Percentiles rank a stretch among this genome's conserved stretches.
phyloP scores from a whole-genome alignment of 306 rosid genomes.

The Morella rubra region DNA sequence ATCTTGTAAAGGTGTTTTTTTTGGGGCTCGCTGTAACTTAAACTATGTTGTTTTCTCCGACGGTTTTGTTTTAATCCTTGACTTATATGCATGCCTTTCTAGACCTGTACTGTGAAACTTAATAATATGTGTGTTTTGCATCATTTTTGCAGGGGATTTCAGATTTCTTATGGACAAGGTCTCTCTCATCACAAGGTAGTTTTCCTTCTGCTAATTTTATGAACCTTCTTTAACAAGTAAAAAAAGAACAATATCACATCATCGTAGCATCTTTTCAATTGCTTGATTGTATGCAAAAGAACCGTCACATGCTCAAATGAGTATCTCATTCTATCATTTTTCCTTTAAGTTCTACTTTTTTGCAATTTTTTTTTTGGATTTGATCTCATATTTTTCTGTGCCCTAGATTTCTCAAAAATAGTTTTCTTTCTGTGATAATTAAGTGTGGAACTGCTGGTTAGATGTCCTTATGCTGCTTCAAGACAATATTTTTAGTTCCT shows the following conservation, averaged over 20 bases:
- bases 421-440: not conserved
- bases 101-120: not conserved
- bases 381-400: not conserved
- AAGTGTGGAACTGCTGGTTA: not conserved
- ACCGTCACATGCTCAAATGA: not conserved
- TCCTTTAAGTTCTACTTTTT: not conserved
- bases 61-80: not conserved
- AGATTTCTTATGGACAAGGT: slow-evolving; percentile 36
- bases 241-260: not conserved
- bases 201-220: not conserved
- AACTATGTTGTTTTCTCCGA: not conserved
- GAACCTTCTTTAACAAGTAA: not conserved
- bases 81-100: too few species aligned
- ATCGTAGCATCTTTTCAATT: not conserved
- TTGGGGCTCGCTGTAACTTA: not conserved
- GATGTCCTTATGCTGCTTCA: not conserved
- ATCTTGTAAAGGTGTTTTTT: not conserved
- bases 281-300: not conserved
- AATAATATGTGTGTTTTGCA: not conserved
- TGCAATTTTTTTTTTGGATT: not conserved
- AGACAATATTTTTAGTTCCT: not conserved
- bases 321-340: not conserved
- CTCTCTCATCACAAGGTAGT: slow-evolving; percentile 47
- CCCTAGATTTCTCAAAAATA: not conserved
- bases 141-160: slow-evolving; percentile 49